Evolutionary conservation across 495 filamentous ascomycete species (phyloP), one percentile per base, ranked within the genome.

Genomic region (Aspergillus avenaceus): DNA sequence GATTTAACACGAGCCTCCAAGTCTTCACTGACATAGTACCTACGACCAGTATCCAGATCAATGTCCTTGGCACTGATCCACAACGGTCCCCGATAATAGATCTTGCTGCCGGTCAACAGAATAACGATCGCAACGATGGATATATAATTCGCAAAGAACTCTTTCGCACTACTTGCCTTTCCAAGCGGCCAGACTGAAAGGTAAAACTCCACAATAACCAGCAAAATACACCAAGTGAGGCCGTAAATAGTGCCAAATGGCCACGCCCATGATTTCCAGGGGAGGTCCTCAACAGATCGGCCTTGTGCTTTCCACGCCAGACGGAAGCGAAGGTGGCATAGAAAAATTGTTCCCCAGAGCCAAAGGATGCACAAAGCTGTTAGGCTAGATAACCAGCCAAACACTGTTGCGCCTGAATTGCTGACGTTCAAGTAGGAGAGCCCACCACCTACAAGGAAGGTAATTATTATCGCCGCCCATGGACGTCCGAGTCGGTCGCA

Each of bases 251-350:
- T 53, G 8, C 53, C 49, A 32, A 53, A 62, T 4, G 59, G 59
- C 46, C 41, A 64, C 11, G 47, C 66, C 69, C 57, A 71, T 52
- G 61, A 63, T 62, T 48, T 71, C 74, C 83, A 91, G 2, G 87
- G 85, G 19, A 91, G 76, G 63, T 90, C 84, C 16, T 84, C 78
- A 0, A 84, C 51, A 13, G 61, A 60, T 34, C 77, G 77, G 21
- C 82, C 86, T 18, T 87, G 81, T 32, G 67, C 56, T 12, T 67
- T 72, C 86, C 85, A 90, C n/a, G 82, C 84, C 22, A 50, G 54
- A 19, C 84, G 81, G 70, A 86, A 86, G 5, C 74, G 74, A 43
- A 81, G 70, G 47, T 83, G 78, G 1, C 77, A 69, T 16, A 81
- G 53, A 55, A 72, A 80, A 49, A 83, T 82, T 22, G 62, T 71